Conservation (phyloP, 495 filamentous ascomycete species). For the Penicillium subrubescens region DNA sequence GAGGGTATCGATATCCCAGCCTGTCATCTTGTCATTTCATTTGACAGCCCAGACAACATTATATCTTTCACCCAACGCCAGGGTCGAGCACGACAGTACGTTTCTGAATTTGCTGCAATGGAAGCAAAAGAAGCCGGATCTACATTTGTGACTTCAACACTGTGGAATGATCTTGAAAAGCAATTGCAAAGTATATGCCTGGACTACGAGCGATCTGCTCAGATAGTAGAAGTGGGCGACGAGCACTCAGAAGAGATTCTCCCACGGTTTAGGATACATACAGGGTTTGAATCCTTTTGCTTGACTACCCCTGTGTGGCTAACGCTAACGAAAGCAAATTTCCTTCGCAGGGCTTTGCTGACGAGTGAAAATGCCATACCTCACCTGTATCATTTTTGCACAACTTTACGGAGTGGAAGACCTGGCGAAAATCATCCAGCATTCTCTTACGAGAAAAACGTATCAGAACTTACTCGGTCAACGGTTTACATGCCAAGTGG, state of each 20-base stretch:
- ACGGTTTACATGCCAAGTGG: slow-evolving; percentile 67
- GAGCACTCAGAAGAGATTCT: neutral
- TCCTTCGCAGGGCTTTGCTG: slow-evolving; percentile 1
- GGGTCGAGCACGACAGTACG: slow-evolving; percentile 61
- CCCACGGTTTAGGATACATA: neutral
- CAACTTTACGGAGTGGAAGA: neutral
- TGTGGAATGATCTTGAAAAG: slow-evolving; percentile 1
- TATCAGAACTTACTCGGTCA: neutral
- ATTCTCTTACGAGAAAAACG: slow-evolving; percentile 1
- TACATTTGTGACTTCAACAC: neutral
- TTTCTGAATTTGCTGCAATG: slow-evolving; percentile 55
- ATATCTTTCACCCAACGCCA: slow-evolving; percentile 58
- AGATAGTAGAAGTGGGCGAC: neutral
- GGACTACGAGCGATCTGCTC: neutral
- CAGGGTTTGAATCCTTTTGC: neutral
- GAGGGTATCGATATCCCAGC: slow-evolving; percentile 82
- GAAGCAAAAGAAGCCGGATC: neutral
- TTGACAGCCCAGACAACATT: slow-evolving; percentile 66
- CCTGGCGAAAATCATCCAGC: neutral
- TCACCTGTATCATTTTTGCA: slow-evolving; percentile 3
- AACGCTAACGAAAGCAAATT: neutral
- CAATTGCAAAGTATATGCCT: slow-evolving; percentile 1
- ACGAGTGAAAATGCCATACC: slow-evolving; percentile 5
- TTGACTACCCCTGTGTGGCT: neutral
- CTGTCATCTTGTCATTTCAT: slow-evolving; percentile 78